Evolutionary conservation across 768 basidiomycete species (phyloP), one percentile per base, ranked within the genome.

Genomic region (Macrocybe gigantea): DNA sequence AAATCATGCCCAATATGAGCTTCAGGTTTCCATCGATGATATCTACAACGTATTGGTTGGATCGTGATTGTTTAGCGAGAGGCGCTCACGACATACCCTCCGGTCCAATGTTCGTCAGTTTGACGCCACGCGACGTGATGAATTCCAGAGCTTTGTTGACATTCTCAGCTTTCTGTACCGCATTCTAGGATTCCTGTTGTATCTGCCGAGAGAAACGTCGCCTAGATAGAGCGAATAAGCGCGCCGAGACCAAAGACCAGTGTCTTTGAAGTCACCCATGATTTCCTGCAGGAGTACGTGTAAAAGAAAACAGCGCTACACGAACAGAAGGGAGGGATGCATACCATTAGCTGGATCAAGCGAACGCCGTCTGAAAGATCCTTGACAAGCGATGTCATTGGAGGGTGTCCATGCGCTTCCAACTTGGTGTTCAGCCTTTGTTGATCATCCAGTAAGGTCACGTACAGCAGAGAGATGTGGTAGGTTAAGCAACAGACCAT

Each of bases 11-110:
- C n/a, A 98, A 79, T 44, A 95, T 97, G 47, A 99, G 85, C 67
- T 98, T 99, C 53, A 94, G 66, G 64, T 95, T 96, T n/a, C 94
- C 94, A 64, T 99, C 96, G 48, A 99, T 93, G 62, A 98, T 96
- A 64, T 98, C 95, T 94, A 50, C n/a, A 33, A 8, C 29, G 44
- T 34, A 46, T 3, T 36, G 31, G 33, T 54, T 37, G 22, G 22
- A 4, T 49, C 56, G 31, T 45, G 38, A 39, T 39, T 30, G 40
- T 39, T 36, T 35, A 14, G 46, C 12, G 31, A 12, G 35, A 30
- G n/a, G 9, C 39, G 38, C 33, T 41, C 29, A 33, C 33, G 32
- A 33, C 63, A 40, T 54, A 84, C 93, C 93, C 79, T 97, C 95
- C 7, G 94, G 91, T 11, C 93, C 95, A 52, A 99, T 97, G 66